These are phyloP conservation scores for Ambrosia artemisiifolia DNA, from an alignment of 129 eudicot genomes.

Conservation along the genomic window DNA sequence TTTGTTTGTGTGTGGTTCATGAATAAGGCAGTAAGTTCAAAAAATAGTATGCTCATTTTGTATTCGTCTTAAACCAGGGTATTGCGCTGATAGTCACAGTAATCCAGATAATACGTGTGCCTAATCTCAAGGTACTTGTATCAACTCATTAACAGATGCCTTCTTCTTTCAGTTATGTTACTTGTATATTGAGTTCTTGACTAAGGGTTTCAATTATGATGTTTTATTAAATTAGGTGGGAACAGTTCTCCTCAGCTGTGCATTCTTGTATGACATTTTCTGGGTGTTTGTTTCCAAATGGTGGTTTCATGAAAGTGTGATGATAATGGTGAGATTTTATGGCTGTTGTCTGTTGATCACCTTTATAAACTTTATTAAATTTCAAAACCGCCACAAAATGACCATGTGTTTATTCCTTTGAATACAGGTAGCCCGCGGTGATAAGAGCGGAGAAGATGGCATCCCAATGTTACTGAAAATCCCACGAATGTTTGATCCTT, in stretches of 20 bases:
- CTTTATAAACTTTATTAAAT: background rate
- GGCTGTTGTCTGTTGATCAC: background rate
- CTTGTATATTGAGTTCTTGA: too few relatives aligned
- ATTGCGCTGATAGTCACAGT: slow-evolving; percentile 94
- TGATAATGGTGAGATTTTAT: slow-evolving; percentile 84
- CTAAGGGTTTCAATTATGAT: background rate
- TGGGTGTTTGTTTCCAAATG: slow-evolving; percentile 95
- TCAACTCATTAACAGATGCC: slow-evolving; percentile 10
- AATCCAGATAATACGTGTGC: slow-evolving; percentile 91
- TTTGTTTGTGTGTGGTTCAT: background rate
- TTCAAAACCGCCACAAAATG: background rate
- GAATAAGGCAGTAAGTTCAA: background rate
- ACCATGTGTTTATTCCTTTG: background rate
- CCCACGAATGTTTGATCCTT: slow-evolving; percentile 98
- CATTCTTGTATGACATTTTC: slow-evolving; percentile 94
- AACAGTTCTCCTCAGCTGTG: slow-evolving; percentile 91
- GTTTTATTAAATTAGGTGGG: slow-evolving; percentile 62
- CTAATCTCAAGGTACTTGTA: slow-evolving; percentile 81
- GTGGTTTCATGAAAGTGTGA: slow-evolving; percentile 90
- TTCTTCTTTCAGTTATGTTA: slow-evolving; percentile 18
- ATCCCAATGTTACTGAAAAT: slow-evolving; percentile 96
- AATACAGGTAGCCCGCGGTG: slow-evolving; percentile 94
- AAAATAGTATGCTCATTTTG: slow-evolving; percentile 12
- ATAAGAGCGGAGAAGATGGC: slow-evolving; percentile 96
- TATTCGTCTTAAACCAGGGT: slow-evolving; percentile 56